Conservation (phyloP, 345 rosid species). For the Moringa oleifera region DNA sequence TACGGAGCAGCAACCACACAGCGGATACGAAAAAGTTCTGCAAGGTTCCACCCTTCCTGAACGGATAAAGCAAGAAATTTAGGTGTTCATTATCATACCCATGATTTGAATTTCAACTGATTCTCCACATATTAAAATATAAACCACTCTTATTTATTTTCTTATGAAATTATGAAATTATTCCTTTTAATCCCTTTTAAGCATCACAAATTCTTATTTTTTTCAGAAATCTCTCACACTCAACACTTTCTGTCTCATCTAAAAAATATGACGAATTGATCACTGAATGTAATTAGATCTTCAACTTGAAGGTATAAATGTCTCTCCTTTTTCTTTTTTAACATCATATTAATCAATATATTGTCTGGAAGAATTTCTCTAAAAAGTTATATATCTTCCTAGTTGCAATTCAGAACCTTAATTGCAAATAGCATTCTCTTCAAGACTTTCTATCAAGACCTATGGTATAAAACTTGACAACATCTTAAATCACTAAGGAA, state of each 20-base stretch:
- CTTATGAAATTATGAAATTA: neutral
- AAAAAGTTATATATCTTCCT: too few species aligned
- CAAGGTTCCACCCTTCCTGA: conserved; percentile 98
- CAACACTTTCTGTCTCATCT: too few species aligned
- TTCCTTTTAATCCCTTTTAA: too few species aligned
- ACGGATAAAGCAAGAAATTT: conserved; percentile 9
- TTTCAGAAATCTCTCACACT: neutral
- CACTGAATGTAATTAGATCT: neutral
- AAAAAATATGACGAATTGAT: too few species aligned
- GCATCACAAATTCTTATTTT: neutral
- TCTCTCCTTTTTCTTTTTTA: too few species aligned
- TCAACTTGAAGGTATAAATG: neutral
- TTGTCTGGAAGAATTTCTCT: too few species aligned
- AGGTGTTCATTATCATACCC: neutral
- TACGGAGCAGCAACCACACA: conserved; percentile 88
- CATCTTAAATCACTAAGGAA: neutral
- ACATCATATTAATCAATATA: too few species aligned
- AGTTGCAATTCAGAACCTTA: too few species aligned
- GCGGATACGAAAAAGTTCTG: conserved; percentile 62
- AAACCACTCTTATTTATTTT: too few species aligned
- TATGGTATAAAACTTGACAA: conserved; percentile 2
- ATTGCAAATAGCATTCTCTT: too few species aligned
- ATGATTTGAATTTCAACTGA: neutral
- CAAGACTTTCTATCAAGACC: too few species aligned
- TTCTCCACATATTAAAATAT: too few species aligned